Evolutionary conservation across 2,329 filamentous ascomycete species (phyloP), one percentile per base, ranked within the genome.

Genomic region (Macrophomina phaseolina): DNA sequence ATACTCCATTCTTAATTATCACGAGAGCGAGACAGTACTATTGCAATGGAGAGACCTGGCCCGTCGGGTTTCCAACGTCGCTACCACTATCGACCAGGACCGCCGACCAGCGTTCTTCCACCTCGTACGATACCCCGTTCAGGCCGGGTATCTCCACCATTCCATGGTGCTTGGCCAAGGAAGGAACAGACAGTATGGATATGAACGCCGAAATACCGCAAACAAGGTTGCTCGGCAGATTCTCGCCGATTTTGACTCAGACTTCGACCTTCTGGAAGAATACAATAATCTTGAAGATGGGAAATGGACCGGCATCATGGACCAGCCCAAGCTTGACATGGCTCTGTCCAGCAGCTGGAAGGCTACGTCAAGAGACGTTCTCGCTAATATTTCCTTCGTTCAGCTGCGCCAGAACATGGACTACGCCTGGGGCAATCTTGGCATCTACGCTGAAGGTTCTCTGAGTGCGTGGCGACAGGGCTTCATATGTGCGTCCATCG

Each of bases 311-410:
- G 53, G 53, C n/a, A 56, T 56, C 36, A 30, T 42, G 36, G 36
- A 18, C 2, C 53, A 56, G 18, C 53, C 53, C 11, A 40, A 42
- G 18, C 11, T 0, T 90, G 90, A 75, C 89, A 87, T 87, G 83
- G 80, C 70, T 81, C 86, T 73, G 87, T 90, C 74, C 81, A 89
- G 74, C 84, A 88, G 69, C 87, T 82, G 88, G 88, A 88, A 90
- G 72, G 87, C 90, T 71, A 87, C 89, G 1, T 90, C 89, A 85
- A 80, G 88, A 34, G 89, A 91, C 71, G 83, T 84, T 0, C 80
- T 89, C 3, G 86, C 88, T 0, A 82, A 85, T 4, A 79, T 90
- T 68, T 77, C 81, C 3, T 87, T 85, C 65, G 85, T 88, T 1
- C 85, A 88, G 72, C 34, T 68, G 81, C 80, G 5, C 78, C 79